Conservation (phyloP, 805 yeast genomes). For the Candida bentonensis region DNA sequence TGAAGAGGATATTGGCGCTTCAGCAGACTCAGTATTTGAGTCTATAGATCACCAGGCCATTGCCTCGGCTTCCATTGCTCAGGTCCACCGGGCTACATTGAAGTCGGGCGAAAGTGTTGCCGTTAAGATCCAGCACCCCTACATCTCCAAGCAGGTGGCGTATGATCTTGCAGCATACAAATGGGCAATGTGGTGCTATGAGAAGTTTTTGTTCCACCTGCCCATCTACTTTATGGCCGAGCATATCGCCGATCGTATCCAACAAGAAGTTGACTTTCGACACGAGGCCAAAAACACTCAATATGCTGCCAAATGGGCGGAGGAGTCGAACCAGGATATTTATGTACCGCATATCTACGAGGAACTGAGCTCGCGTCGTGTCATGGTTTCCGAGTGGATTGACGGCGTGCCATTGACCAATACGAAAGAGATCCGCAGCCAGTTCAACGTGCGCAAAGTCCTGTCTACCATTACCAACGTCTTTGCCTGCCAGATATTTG, state of each 20-base stretch:
- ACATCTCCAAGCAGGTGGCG: constrained; percentile 43
- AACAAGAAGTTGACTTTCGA: constrained; percentile 47
- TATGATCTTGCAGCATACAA: constrained; percentile 51
- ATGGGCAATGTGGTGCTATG: constrained; percentile 37
- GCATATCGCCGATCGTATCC: constrained; percentile 43
- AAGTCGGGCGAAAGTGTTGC: constrained; percentile 65
- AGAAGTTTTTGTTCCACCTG: constrained; percentile 39
- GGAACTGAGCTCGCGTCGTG: constrained; percentile 32
- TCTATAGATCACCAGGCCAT: constrained; percentile 41
- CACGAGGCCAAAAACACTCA: constrained; percentile 36
- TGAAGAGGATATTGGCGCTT: constrained; percentile 25
- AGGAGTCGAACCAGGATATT: constrained; percentile 25
- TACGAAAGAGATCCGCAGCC: constrained; percentile 27
- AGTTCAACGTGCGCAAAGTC: constrained; percentile 27
- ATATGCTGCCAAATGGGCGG: constrained; percentile 16
- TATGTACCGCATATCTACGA: constrained; percentile 43
- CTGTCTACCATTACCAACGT: constrained; percentile 37
- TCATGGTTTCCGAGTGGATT: constrained; percentile 62
- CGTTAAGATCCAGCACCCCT: constrained; percentile 74
- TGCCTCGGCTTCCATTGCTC: constrained; percentile 84
- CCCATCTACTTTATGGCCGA: constrained; percentile 44
- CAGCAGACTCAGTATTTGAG: constrained; percentile 31
- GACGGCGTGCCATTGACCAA: constrained; percentile 51
- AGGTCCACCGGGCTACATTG: constrained; percentile 69
- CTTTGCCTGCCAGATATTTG: constrained; percentile 45